Conservation (phyloP, 768 basidiomycete species). For the Candolleomyces eurysporus region DNA sequence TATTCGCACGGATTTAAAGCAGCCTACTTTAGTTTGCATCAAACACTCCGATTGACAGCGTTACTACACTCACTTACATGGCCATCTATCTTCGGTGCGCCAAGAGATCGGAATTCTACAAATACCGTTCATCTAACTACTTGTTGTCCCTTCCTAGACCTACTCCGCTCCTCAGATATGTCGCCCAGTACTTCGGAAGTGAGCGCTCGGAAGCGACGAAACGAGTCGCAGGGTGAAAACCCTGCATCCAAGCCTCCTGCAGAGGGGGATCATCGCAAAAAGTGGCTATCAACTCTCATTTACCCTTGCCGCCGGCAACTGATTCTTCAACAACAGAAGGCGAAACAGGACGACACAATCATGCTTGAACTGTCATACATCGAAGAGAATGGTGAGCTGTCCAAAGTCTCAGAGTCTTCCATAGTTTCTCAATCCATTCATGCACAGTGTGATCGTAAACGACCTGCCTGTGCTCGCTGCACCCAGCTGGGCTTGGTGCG, state of each 20-base stretch:
- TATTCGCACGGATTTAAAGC: too few species aligned
- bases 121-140: too few species aligned
- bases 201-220: constrained; percentile 26
- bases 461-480: constrained; percentile 49
- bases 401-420: too few species aligned
- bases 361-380: constrained; percentile 71
- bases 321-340: constrained; percentile 31
- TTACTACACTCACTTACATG: too few species aligned
- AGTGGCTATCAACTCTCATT: constrained; percentile 20
- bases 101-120: too few species aligned
- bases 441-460: constrained; percentile 45
- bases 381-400: constrained; percentile 65
- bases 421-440: neutral
- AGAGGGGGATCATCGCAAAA: constrained; percentile 56
- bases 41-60: too few species aligned
- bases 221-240: neutral
- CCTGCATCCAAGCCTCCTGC: constrained; percentile 29
- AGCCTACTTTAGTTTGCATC: too few species aligned
- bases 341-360: constrained; percentile 75
- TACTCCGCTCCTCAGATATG: neutral
- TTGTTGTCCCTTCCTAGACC: too few species aligned
- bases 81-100: too few species aligned
- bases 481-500: constrained; percentile 49
- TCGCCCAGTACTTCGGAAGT: neutral
- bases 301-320: neutral